Evolutionary conservation across 2,329 filamentous ascomycete genomes (phyloP), one percentile per base, ranked within the genome.

Genomic region (Cladophialophora exuberans): DNA sequence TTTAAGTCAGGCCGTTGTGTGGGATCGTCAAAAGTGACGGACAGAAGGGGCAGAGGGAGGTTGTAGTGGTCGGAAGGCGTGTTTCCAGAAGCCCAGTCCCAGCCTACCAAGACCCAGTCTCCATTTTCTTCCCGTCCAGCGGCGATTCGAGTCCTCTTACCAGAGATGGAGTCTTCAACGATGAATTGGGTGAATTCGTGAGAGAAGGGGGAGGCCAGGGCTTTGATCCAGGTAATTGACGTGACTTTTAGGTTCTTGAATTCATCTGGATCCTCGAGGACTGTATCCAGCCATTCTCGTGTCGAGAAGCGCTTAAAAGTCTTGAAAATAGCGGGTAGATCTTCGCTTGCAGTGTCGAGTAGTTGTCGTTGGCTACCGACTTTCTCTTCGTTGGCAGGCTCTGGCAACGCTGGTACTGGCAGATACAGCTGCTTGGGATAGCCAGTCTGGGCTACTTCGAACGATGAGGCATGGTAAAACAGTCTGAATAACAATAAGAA

Each of bases 171-270:
- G 53, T 59, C 52, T 41, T 62, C 45, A 28, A 59, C 53, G 17
- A 63, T 50, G 46, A 62, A 62, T 42, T 62, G 61, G 17, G 62
- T 49, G 31, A 59, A 62, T 46, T 64, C 61, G 18, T 62, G 61
- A 13, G 59, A 62, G 30, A 64, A 60, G 10, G 57, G 61, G 6
- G 60, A 64, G 4, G 59, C 60, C 5, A 64, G 55, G 9, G 60
- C 61, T 38, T 62, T 62, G 38, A 62, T 54, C 61, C 61, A 64
- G 15, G 54, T 62, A 30, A 64, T 54, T n/a, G 60, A 59, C 15
- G 28, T 46, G 38, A 64, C 42, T 18, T 54, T 49, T 15, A 41
- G 55, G 28, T 53, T 22, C 36, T 39, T 33, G 50, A 35, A 48
- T 28, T 41, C 6, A 13, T 48, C 23, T 2, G 38, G 22, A 10